Conservation (phyloP, 2,329 filamentous ascomycete species). For the Phoma sp. region DNA sequence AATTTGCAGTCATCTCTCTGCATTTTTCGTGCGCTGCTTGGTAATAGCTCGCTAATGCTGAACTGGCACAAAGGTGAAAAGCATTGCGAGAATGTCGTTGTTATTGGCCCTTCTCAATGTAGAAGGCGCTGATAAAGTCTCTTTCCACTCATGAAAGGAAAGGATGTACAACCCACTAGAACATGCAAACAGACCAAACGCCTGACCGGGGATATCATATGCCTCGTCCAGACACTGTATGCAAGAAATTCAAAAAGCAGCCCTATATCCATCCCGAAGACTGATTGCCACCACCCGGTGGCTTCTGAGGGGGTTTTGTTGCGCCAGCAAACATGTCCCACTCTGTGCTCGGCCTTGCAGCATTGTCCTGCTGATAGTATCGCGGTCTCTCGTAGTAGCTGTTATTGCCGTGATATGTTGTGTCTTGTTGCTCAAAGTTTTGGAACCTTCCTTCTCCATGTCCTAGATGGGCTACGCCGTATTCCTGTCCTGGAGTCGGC, state of each 20-base stretch:
- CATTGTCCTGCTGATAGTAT: conserved; percentile 9
- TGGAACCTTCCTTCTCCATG: conserved; percentile 12
- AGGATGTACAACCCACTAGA: not conserved
- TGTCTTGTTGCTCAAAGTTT: conserved; percentile 32
- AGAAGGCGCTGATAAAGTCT: not conserved
- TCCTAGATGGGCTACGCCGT: conserved; percentile 24
- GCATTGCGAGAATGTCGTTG: not conserved
- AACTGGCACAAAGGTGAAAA: no score
- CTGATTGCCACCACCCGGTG: conserved; percentile 9
- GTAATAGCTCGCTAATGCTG: no score
- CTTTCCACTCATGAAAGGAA: not conserved
- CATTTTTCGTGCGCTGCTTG: no score
- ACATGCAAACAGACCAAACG: conserved; percentile 7
- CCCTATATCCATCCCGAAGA: conserved; percentile 8
- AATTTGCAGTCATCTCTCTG: no score
- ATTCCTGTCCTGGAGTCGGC: conserved; percentile 35
- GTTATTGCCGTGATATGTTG: conserved; percentile 21
- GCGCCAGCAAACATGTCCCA: conserved; percentile 38
- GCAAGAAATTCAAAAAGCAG: not conserved
- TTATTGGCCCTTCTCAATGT: not conserved
- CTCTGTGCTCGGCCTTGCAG: conserved; percentile 17
- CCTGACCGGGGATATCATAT: conserved; percentile 16
- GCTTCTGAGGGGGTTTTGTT: conserved; percentile 16
- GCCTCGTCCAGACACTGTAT: conserved; percentile 7
- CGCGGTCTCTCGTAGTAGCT: conserved; percentile 16